Evolutionary conservation across 768 basidiomycete genomes (phyloP), one percentile per base, ranked within the genome.

Genomic region (Dentipellis sp.): DNA sequence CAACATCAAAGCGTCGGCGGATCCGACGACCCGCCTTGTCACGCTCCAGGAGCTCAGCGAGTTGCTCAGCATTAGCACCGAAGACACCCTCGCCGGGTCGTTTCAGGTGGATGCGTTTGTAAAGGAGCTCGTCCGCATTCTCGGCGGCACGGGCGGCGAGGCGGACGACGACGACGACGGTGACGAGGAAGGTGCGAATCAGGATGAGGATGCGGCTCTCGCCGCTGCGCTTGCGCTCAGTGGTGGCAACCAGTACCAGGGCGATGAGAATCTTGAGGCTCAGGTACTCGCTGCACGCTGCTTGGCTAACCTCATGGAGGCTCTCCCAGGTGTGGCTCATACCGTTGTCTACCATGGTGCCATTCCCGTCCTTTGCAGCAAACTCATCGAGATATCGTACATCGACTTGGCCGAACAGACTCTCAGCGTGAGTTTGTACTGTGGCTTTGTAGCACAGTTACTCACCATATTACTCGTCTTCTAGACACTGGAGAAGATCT

Each of bases 351-450:
- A 97, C 68, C 91, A 95, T 65, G 95, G 95, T n/a, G 97, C 95
- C 16, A 94, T 99, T 56, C 94, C 94, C 16, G 93, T 95, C 35
- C 79, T 99, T 49, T 98, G 95, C 80, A 89, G 89, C 80, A 98
- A 99, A 70, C 74, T 99, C 58, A 84, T 92, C 68, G 92, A 97
- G 72, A 99, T 99, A 56, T 91, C 91, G 21, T 97, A 94, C 67
- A 98, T 99, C 62, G 97, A 99, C 70, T 78, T 99, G 48, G 97
- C 97, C 11, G 97, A 98, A 68, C 97, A 99, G 73, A 97, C 95
- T 9, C 74, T 99, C 62, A 94, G 91, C 66, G 95, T 97, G 75
- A 75, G 94, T 6, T 29, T 29, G 29, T 82, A 17, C 9, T 38
- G 23, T 29, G 29, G 29, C 29, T 29, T 3, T 29, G 3, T 6